Base-by-base conservation (phyloP, 345 rosid genomes). In the Eucalyptus regnans region DNA sequence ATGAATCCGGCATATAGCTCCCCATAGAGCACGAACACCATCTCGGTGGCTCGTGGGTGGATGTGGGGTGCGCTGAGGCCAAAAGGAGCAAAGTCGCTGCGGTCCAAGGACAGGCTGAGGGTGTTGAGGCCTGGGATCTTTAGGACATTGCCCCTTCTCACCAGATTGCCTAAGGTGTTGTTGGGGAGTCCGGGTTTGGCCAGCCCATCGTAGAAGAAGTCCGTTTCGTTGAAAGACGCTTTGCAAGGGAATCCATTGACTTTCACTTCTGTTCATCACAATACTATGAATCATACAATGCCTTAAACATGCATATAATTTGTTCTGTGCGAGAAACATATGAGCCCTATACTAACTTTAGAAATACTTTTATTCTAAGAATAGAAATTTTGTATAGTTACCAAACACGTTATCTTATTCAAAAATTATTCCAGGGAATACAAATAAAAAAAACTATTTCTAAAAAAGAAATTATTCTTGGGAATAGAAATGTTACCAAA, bases 61-160 rank as follows among this genome's bases (percentile, higher is more conserved):
- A 92, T 94, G 91, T 95, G 97, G n/a, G 96, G 97, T 50, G 97
- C 96, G 92, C 92, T 94, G 22, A 94, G 89, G 12, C 97, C 97
- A 0, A 93, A 92, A 1, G 95, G 94, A 50, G 94, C 95, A 87
- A 92, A 93, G 90, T 95, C 96, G 29, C 93, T 91, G 58, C 96
- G 97, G 68, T 94, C 50, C 8, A 95, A 87, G 15, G 97, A 93
- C 49, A 95, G 90, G 16, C 95, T 94, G 2, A 95, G 95, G 4
- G 95, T 94, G 92, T 95, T 95, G 58, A 95, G 94, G 3, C 96
- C 95, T 12, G 97, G 97, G 71, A 95, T 87, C 43, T 90, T 90
- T 88, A 87, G 62, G 7, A 94, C 96, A 51, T 93, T 92, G 43
- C 93, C 96, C 15, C 76, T 86, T 4, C 95, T 94, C 27, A 92